These are phyloP conservation scores for Calocybe indica DNA, from an alignment of 768 basidiomycete species.

Conservation along the genomic window DNA sequence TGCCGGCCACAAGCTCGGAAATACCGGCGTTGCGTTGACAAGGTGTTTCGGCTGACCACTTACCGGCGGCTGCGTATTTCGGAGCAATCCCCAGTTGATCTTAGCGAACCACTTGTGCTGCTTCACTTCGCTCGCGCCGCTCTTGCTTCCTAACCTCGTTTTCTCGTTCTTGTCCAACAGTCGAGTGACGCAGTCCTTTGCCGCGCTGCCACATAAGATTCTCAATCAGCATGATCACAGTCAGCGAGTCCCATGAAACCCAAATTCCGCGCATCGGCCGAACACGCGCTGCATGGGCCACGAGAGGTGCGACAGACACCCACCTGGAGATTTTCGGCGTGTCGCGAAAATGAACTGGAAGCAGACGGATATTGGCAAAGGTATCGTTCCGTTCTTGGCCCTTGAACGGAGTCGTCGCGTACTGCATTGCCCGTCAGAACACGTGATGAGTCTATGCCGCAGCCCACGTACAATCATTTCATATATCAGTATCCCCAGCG, in stretches of 20 bases:
- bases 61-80: constrained; percentile 91
- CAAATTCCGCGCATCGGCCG: constrained; percentile 17
- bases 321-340: constrained; percentile 71
- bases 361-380: constrained; percentile 89
- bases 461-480: constrained; percentile 89
- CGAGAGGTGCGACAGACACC: constrained; percentile 18
- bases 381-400: constrained; percentile 92
- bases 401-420: constrained; percentile 98
- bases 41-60: constrained; percentile 20
- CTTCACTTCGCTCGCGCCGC: constrained; percentile 97
- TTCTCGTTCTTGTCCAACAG: constrained; percentile 90
- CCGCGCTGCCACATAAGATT: constrained; percentile 45
- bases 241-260: constrained; percentile 16
- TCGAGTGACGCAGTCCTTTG: constrained; percentile 84
- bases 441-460: constrained; percentile 7
- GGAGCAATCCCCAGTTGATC: constrained; percentile 93
- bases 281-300: constrained; percentile 4
- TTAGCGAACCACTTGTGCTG: constrained; percentile 97
- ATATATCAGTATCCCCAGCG: constrained; percentile 94
- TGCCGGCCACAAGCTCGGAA: too few relatives aligned
- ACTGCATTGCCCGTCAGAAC: constrained; percentile 46
- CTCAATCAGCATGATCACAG: constrained; percentile 4
- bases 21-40: too few relatives aligned
- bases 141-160: constrained; percentile 82
- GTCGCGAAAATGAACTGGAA: constrained; percentile 85